Base-by-base conservation (phyloP, 768 basidiomycete genomes). In the Pulveroboletus sp. region DNA sequence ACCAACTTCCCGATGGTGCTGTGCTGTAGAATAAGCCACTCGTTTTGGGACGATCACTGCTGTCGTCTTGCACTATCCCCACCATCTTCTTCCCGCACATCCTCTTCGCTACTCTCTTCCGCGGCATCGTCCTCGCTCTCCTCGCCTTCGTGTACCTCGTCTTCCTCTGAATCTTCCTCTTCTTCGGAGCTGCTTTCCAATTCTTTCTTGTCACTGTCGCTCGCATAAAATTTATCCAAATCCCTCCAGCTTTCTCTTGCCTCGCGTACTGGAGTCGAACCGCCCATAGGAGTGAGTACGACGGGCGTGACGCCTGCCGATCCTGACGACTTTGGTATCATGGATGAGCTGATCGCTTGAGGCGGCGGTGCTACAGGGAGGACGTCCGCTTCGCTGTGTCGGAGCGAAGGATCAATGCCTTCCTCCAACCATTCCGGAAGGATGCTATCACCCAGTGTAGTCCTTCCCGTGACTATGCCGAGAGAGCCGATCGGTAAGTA, bases 361-460 rank as follows among this genome's bases (percentile, higher is more conserved):
- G 66, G 62, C 8, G 61, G 62, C 19, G 70, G 64, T 27, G 67
- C 63, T 20, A 36, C 26, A 2, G 56, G 60, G n/a, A 61, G 60
- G 1, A 56, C 56, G 48, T 86, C 85, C 10, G 85, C 83, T 39
- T 77, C 79, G 17, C 71, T 73, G 52, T 92, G 86, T 50, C 94
- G 78, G 48, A 97, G 68, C 0, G 78, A 74, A 2, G 88, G 71
- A 56, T 93, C 89, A 5, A 89, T 89, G 0, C 92, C 93, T 47
- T 80, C 75, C 65, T 94, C 91, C 6, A 88, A 75, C 94, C 94
- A 96, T 58, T 91, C 90, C 0, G 91, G 89, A 1, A 95, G 67
- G 48, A 73, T 43, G 27, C 65, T 71, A 24, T 67, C 63, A 9
- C 49, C 69, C 5, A 69, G 72, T 63, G 82, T 53, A 11, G 72